Conservation (phyloP, 495 filamentous ascomycete species). For the Daldinia bambusicola region DNA sequence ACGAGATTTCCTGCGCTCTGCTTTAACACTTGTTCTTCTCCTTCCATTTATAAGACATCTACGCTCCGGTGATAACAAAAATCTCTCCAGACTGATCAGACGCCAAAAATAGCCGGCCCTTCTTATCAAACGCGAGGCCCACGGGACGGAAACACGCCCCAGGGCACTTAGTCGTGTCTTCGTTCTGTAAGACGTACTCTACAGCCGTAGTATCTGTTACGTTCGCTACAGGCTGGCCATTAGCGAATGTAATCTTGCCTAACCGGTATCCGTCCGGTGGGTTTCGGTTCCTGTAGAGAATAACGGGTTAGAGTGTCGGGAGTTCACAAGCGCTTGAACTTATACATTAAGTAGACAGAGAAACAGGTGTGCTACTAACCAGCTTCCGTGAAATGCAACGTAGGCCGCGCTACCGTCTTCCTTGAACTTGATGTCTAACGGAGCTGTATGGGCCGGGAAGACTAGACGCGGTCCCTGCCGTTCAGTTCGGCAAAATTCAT, state of each 20-base stretch:
- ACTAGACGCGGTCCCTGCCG: constrained; percentile 58
- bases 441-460: constrained; percentile 66
- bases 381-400: constrained; percentile 67
- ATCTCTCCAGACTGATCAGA: constrained; percentile 61
- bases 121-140: constrained; percentile 59
- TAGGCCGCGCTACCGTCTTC: constrained; percentile 54
- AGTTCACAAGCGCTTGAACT: background rate
- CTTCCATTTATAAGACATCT: background rate
- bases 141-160: constrained; percentile 61
- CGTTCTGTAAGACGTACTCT: constrained; percentile 59
- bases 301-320: background rate
- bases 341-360: background rate
- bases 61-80: constrained; percentile 55
- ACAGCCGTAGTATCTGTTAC: constrained; percentile 54
- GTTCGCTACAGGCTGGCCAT: constrained; percentile 56
- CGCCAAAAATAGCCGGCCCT: constrained; percentile 60
- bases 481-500: constrained; percentile 54
- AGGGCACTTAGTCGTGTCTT: constrained; percentile 49
- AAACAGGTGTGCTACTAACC: constrained; percentile 48
- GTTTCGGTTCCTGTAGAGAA: constrained; percentile 51
- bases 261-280: constrained; percentile 60
- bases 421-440: constrained; percentile 64
- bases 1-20: background rate
- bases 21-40: background rate
- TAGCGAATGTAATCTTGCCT: constrained; percentile 56